Percentiles rank a stretch among this genome's conserved stretches.
Conservation (phyloP, 2,329 filamentous ascomycete species). For the Grosmannia huntii region DNA sequence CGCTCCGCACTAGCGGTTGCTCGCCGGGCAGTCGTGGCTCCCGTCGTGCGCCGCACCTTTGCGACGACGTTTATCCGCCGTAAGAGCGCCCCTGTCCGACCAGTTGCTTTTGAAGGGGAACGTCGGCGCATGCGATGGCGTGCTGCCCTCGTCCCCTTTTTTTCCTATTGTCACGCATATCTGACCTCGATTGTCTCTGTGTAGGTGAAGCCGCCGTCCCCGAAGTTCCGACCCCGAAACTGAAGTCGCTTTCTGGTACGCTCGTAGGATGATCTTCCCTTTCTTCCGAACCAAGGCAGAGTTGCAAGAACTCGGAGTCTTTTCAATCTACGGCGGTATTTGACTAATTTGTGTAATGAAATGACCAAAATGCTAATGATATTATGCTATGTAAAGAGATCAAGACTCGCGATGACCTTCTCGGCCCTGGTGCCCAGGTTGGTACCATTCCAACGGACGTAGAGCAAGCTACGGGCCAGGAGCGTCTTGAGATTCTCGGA, state of each 20-base stretch:
- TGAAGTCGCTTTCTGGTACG: constrained; percentile 33
- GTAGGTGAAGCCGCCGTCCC: constrained; percentile 6
- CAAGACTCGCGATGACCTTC: constrained; percentile 66
- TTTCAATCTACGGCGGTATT: neutral
- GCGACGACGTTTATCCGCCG: constrained; percentile 47
- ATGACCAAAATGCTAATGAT: constrained; percentile 7
- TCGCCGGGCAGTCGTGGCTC: constrained; percentile 43
- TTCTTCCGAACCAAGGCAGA: too few species aligned
- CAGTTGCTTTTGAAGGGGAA: neutral
- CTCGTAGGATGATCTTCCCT: neutral
- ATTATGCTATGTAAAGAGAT: constrained; percentile 49
- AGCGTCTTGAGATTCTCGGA: constrained; percentile 96
- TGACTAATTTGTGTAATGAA: neutral
- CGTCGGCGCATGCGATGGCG: neutral
- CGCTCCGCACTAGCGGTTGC: constrained; percentile 48
- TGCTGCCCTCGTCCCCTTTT: neutral
- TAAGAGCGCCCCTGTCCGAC: constrained; percentile 24
- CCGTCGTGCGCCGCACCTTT: constrained; percentile 45
- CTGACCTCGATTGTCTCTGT: neutral
- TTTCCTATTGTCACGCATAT: neutral
- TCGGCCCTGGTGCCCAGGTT: constrained; percentile 66
- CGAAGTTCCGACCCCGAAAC: constrained; percentile 21
- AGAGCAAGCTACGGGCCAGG: constrained; percentile 92
- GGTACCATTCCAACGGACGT: constrained; percentile 87
- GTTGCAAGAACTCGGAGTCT: too few species aligned